Base-by-base conservation (phyloP, 345 rosid genomes). In the Tarenaya hassleriana region DNA sequence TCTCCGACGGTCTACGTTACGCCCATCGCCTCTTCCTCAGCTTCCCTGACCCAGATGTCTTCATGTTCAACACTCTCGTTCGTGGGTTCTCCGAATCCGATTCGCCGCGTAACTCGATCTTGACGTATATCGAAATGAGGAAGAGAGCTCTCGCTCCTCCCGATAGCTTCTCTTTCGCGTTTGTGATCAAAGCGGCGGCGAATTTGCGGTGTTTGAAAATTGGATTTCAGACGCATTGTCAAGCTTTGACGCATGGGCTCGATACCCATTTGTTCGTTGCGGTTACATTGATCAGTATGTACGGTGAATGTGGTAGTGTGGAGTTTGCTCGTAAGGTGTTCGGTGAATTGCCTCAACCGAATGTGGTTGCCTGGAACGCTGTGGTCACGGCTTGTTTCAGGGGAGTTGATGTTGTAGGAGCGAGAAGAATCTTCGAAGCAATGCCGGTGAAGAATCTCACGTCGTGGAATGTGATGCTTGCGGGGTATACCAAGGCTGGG, bases 81-180 rank as follows among this genome's bases (percentile, higher is more conserved):
- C 74, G 91, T 17, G 95, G 83, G 14, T 73, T 78, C 37, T 71
- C 75, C 11, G 79, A 78, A 39, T 73, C 95, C 1, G 70, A 64
- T 2, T 34, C 39, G 15, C 83, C 95, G 1, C 53, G 35, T 10
- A 41, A 41, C 17, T 74, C 95, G 3, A 43, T 86, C 8, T 8
- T 59, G 3, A 16, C 55, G 16, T 86, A 76, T 66, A 48, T 68
- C 10, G 76, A 71, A 33, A 67, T 80, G 82, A 66, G 61, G 31
- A 62, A 67, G 52, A 64, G 60, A 31, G 68, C 72, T 32, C 16
- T 20, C 8, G 46, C 60, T 40, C 69, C 64, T 13, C 86, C 77
- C 0, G 91, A 83, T 64, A 86, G 91, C 67, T 86, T 80, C 74
- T 71, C 88, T 4, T 80, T 78, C 33, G 82, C 86, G 7, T 86